phyloP scores from a whole-genome alignment of 257 asterid species.

The Fraxinus excelsior region DNA sequence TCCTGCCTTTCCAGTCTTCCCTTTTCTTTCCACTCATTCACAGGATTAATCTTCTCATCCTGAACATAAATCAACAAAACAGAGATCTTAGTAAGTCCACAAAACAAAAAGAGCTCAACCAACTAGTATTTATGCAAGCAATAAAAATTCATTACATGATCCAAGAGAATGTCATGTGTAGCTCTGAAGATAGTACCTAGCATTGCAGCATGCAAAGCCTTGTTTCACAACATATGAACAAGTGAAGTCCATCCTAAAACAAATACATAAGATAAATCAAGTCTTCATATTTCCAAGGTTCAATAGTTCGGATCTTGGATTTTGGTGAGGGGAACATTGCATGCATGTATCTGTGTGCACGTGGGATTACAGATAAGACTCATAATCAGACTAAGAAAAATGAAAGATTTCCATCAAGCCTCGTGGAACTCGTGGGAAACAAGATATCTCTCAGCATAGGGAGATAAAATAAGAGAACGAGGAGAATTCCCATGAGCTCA shows the following conservation, averaged over 20 bases:
- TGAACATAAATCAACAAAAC: too few relatives aligned
- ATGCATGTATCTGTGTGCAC: too few relatives aligned
- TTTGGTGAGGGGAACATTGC: too few relatives aligned
- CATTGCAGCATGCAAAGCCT: slow-evolving; percentile 78
- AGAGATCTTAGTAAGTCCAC: not conserved
- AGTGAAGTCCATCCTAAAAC: slow-evolving; percentile 41
- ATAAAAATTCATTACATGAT: slow-evolving; percentile 29
- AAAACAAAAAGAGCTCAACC: not conserved
- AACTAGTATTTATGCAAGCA: not conserved
- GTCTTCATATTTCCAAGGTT: too few relatives aligned
- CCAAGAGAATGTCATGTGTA: slow-evolving; percentile 38
- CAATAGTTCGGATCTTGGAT: too few relatives aligned
- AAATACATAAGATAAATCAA: not conserved
- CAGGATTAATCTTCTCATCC: slow-evolving; percentile 28
- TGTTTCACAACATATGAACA: slow-evolving; percentile 49
- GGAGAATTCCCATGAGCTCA: slow-evolving; percentile 20
- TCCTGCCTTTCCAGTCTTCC: slow-evolving; percentile 61
- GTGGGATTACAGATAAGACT: not conserved
- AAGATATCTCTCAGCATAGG: not conserved
- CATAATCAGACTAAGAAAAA: not conserved
- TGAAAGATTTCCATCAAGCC: not conserved
- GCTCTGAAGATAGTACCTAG: slow-evolving; percentile 70
- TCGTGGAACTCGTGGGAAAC: not conserved
- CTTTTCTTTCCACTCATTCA: slow-evolving; percentile 50
- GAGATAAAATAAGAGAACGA: too few relatives aligned